These are phyloP conservation scores for Cucumis cinereus DNA, from an alignment of 306 rosid species.

Conservation along the genomic window DNA sequence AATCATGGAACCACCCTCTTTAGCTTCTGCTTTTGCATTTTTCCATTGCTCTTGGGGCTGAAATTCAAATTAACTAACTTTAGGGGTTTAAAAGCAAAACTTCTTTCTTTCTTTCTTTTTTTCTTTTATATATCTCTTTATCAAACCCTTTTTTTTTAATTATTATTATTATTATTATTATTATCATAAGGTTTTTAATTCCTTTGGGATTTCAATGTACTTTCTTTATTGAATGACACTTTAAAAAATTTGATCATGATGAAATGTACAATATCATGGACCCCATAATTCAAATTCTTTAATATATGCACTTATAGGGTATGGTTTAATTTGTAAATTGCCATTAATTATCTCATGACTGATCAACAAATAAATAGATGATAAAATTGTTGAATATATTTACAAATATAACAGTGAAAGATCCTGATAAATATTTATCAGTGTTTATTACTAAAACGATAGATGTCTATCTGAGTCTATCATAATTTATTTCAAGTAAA, in stretches of 20 bases:
- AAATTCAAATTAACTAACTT: neutral
- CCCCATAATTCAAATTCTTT: neutral
- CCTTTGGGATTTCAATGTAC: neutral
- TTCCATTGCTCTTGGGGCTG: slow-evolving; percentile 99
- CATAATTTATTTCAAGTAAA: too few species aligned
- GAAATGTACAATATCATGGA: neutral
- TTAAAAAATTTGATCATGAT: neutral
- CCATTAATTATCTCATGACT: too few species aligned
- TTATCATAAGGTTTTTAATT: neutral
- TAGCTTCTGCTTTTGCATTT: slow-evolving; percentile 98
- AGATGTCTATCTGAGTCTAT: too few species aligned
- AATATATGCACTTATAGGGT: neutral
- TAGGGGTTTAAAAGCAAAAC: neutral
- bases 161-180: too few species aligned
- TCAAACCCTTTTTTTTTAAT: too few species aligned
- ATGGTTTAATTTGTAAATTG: too few species aligned
- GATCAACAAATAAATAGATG: too few species aligned
- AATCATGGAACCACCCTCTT: slow-evolving; percentile 10
- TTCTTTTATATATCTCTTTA: neutral
- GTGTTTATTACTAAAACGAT: too few species aligned
- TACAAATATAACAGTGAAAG: too few species aligned
- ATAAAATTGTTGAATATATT: too few species aligned
- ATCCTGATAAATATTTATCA: too few species aligned
- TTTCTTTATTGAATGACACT: neutral
- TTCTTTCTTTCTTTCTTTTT: neutral